Conservation (phyloP, 2,329 filamentous ascomycete species). For the Cadophora malorum region DNA sequence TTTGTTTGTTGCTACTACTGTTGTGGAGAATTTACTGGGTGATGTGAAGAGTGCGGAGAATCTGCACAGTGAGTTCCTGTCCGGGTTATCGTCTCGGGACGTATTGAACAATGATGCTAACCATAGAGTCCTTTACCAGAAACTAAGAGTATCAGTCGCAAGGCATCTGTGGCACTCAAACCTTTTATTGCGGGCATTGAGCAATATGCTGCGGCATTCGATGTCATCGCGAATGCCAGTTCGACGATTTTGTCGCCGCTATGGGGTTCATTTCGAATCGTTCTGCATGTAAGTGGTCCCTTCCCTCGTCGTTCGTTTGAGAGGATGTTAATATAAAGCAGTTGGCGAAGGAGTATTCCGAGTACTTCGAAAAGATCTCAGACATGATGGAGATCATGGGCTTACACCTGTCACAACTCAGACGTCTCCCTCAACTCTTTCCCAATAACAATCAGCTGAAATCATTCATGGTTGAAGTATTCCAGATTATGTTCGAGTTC, state of each 20-base stretch:
- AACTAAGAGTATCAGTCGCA: constrained; percentile 12
- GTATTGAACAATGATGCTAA: neutral
- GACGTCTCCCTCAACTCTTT: constrained; percentile 12
- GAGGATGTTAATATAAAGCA: neutral
- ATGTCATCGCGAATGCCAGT: constrained; percentile 16
- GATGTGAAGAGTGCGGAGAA: constrained; percentile 13
- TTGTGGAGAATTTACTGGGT: constrained; percentile 6
- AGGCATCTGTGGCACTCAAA: neutral
- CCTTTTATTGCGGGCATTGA: constrained; percentile 18
- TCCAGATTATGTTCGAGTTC: constrained; percentile 18
- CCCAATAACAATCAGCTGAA: constrained; percentile 13
- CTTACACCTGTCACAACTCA: constrained; percentile 9
- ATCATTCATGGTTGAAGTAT: constrained; percentile 18
- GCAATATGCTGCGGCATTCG: constrained; percentile 13
- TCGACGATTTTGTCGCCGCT: constrained; percentile 16
- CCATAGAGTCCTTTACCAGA: neutral
- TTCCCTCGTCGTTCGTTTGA: too few relatives aligned
- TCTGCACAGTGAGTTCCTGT: neutral
- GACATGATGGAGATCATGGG: constrained; percentile 21
- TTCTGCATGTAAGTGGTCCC: constrained; percentile 6
- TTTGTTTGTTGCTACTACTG: constrained; percentile 13
- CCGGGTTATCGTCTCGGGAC: neutral
- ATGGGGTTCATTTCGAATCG: constrained; percentile 14
- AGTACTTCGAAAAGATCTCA: constrained; percentile 19
- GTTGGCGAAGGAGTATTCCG: constrained; percentile 11